These are phyloP conservation scores for Spergularia marina DNA, from an alignment of 148 eudicot species.

Conservation along the genomic window DNA sequence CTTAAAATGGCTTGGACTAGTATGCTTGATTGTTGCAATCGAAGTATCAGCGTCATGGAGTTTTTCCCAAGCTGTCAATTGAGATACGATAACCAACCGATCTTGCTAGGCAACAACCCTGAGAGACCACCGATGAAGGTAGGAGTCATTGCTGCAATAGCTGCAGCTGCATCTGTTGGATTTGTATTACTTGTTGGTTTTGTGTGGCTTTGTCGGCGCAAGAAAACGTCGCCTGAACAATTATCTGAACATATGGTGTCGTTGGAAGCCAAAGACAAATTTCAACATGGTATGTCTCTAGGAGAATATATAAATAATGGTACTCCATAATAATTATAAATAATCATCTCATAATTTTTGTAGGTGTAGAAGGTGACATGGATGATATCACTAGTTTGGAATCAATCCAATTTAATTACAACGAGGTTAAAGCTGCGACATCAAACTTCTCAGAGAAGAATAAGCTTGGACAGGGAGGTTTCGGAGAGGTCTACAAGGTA, in stretches of 20 bases:
- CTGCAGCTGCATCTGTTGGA: no score
- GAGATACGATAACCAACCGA: conserved; percentile 6
- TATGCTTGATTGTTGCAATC: neutral
- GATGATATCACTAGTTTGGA: neutral
- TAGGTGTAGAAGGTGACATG: neutral
- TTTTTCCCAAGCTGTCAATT: conserved; percentile 13
- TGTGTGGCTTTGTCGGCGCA: no score
- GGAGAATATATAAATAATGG: no score
- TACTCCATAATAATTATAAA: no score
- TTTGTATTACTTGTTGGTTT: no score
- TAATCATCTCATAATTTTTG: no score
- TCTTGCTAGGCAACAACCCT: neutral
- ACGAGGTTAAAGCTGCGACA: conserved; percentile 5
- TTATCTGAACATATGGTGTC: no score
- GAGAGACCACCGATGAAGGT: no score
- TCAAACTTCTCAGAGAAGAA: conserved; percentile 2
- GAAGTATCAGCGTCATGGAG: neutral
- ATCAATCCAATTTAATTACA: neutral
- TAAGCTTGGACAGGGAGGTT: conserved; percentile 22
- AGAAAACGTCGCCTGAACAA: no score
- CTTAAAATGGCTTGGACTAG: neutral
- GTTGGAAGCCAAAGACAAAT: no score
- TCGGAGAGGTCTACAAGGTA: conserved; percentile 23
- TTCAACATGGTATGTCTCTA: no score
- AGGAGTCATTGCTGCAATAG: no score